Evolutionary conservation across 2,329 filamentous ascomycete genomes (phyloP).

Genomic region (Colletotrichum kahawae): DNA sequence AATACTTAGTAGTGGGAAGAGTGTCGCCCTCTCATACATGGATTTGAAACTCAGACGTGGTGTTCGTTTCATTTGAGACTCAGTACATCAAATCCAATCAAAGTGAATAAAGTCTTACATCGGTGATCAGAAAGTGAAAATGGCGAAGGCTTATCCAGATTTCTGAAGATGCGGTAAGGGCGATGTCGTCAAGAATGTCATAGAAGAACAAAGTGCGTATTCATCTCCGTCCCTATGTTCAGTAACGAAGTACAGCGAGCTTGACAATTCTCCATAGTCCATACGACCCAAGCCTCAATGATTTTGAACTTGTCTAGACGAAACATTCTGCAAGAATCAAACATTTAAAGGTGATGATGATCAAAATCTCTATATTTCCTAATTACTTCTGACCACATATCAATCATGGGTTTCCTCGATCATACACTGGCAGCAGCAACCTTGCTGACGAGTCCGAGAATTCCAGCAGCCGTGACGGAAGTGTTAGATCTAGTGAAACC

Average conservation of each 20-base stretch:
- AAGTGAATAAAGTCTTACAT: neutral
- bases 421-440: conserved; percentile 6
- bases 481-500: conserved; percentile 13
- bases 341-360: neutral
- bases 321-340: neutral
- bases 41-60: neutral
- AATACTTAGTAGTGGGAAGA: neutral
- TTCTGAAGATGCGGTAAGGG: neutral
- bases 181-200: neutral
- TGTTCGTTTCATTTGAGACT: too few relatives aligned
- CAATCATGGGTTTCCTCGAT: neutral
- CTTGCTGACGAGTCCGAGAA: conserved; percentile 15
- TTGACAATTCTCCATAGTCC: too few relatives aligned
- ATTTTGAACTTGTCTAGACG: neutral
- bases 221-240: neutral
- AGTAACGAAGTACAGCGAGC: neutral
- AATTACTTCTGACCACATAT: neutral
- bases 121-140: neutral
- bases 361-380: neutral
- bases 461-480: conserved; percentile 12
- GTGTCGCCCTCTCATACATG: neutral
- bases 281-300: neutral
- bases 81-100: too few relatives aligned
- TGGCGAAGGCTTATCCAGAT: neutral
- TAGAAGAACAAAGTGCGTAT: neutral